These are phyloP conservation scores for Colletotrichum orchidophilum DNA, from an alignment of 2,329 filamentous ascomycete species.

Conservation along the genomic window DNA sequence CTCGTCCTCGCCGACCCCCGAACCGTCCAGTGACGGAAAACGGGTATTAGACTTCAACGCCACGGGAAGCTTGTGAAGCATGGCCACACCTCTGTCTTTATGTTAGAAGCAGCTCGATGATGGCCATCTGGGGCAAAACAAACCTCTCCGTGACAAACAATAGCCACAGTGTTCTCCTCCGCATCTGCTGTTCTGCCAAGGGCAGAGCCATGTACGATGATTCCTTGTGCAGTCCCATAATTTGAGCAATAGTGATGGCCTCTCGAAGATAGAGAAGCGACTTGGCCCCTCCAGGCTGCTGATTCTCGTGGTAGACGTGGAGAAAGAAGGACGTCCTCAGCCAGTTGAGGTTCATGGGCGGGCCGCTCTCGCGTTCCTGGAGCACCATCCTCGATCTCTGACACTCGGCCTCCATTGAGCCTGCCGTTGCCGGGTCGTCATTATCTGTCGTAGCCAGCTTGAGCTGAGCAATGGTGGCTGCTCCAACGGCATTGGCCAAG, in stretches of 20 bases:
- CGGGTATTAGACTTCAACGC: constrained; percentile 51
- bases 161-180: constrained; percentile 50
- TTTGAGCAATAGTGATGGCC: constrained; percentile 61
- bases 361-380: constrained; percentile 40
- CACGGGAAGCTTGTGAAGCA: constrained; percentile 59
- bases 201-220: constrained; percentile 49
- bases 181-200: constrained; percentile 52
- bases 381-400: constrained; percentile 39
- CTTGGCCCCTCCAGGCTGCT: constrained; percentile 53
- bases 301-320: constrained; percentile 62
- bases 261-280: constrained; percentile 60
- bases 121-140: background rate
- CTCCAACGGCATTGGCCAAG: constrained; percentile 56
- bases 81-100: constrained; percentile 53
- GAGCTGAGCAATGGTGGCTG: constrained; percentile 59
- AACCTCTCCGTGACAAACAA: constrained; percentile 52
- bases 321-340: constrained; percentile 60
- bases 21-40: constrained; percentile 47
- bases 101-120: background rate
- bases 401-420: constrained; percentile 47
- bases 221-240: constrained; percentile 56
- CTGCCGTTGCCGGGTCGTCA: constrained; percentile 43
- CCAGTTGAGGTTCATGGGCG: constrained; percentile 47
- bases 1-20: constrained; percentile 48
- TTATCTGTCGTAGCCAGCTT: constrained; percentile 48